phyloP scores from a whole-genome alignment of 176 grass and related monocot species.

The Lolium rigidum region DNA sequence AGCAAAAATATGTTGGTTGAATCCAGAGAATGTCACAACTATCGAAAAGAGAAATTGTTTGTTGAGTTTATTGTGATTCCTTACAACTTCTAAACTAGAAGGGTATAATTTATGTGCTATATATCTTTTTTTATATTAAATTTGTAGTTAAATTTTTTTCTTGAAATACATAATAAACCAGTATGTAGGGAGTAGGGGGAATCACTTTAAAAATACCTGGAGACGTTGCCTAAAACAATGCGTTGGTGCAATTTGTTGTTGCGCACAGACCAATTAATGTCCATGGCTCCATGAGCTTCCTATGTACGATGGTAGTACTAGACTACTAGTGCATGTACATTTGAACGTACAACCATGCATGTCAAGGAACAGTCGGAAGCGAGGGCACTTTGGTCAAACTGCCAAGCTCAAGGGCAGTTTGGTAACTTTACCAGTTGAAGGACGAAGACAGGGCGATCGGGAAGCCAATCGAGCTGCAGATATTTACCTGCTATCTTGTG shows the following conservation, averaged over 20 bases:
- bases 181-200: too few species aligned
- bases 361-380: neutral
- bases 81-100: too few species aligned
- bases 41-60: neutral
- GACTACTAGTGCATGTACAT: neutral
- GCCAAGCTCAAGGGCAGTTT: neutral
- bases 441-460: neutral
- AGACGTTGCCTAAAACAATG: too few species aligned
- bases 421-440: neutral
- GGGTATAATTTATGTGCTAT: too few species aligned
- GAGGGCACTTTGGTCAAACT: constrained; percentile 27
- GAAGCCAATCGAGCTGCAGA: neutral
- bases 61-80: neutral
- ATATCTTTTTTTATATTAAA: too few species aligned
- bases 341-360: neutral
- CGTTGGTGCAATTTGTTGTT: too few species aligned
- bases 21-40: neutral
- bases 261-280: too few species aligned
- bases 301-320: too few species aligned
- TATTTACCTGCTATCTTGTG: constrained; percentile 49
- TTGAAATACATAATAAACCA: too few species aligned
- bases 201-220: too few species aligned
- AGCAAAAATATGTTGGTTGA: neutral
- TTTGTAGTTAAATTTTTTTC: too few species aligned
- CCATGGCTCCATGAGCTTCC: neutral